Conservation (phyloP, 78 protist species). For the Trichosphaerium sp. region DNA sequence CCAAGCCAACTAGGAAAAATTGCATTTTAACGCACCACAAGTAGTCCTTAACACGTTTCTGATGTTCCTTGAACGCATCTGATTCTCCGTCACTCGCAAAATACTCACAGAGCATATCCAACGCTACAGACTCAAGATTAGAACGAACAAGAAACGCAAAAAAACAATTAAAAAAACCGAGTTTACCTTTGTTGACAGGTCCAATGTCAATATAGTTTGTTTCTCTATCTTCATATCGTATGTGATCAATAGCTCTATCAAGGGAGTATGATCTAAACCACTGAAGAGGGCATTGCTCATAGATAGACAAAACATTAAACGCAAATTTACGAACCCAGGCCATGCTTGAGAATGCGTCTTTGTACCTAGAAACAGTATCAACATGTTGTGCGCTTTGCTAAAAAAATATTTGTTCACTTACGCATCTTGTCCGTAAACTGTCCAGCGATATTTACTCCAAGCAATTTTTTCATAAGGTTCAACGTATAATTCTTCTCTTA, state of each 20-base stretch:
- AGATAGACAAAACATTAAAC: constrained; percentile 10
- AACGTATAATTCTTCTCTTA: constrained; percentile 49
- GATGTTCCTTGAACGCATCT: constrained; percentile 38
- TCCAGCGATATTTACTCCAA: constrained; percentile 41
- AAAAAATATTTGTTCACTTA: constrained; percentile 46
- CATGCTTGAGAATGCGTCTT: not conserved
- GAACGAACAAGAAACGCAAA: not conserved
- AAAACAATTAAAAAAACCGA: not conserved
- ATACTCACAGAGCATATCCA: constrained; percentile 65
- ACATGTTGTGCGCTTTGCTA: constrained; percentile 13
- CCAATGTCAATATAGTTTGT: constrained; percentile 83
- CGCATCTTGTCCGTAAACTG: constrained; percentile 27
- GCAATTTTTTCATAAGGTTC: constrained; percentile 27
- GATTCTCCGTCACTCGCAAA: constrained; percentile 37
- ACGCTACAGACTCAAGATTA: not conserved
- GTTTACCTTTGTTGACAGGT: constrained; percentile 60
- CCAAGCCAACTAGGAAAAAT: not conserved
- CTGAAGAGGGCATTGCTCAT: constrained; percentile 29
- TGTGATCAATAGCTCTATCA: constrained; percentile 24
- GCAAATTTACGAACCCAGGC: no score
- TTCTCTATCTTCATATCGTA: constrained; percentile 68
- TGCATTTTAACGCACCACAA: constrained; percentile 53
- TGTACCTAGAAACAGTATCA: not conserved
- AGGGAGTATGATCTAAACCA: constrained; percentile 32
- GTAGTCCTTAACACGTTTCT: constrained; percentile 75